Evolutionary conservation across 148 eudicot genomes (phyloP), one percentile per base, ranked within the genome.

Genomic region (Dianthus caryophyllus): DNA sequence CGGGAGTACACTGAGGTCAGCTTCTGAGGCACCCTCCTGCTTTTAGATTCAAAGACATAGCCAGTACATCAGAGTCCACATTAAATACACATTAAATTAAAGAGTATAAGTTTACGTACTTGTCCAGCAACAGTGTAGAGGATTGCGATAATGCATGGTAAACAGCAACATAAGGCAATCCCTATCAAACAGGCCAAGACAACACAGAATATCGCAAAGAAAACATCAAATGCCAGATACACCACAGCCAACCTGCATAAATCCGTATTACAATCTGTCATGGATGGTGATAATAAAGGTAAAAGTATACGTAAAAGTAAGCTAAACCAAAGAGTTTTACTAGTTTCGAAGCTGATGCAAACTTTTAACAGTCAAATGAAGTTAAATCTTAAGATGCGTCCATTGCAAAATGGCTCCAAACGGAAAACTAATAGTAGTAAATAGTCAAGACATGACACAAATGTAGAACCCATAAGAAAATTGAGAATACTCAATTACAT

Each of bases 21-120:
- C 88, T 57, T 93, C 98, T 52, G 98, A 90, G 58, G 98, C 98
- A 80, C 98, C 98, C 77, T 90, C 96, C 98, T 93, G 84, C 67
- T 72, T 69, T 71, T 50, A 71, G 13, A 12, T 60, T 53, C 27
- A 75, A 67, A 33, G 29, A 43, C 26, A 69, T 9, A 36, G 14
- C 33, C 33, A 62, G 11, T 65, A 46, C 30, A 53, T 25, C 57
- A 65, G 43, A 61, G 52, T 27, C 26, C 36, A 49, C 25, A 49
- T 24, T 50, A 58, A 44, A 57, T 18, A 67, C 33, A 56, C 36
- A 10, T 39, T 59, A 26, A 20, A 48, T 29, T n/a, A 2, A 24
- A 39, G 52, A 24, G 31, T 9, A 64, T 50, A 17, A 50, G 33
- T 51, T 39, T 62, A 27, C 72, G 50, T 86, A 93, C 98, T 88